Conservation (phyloP, 371 early-diverging fungal species). For the Rhizopus delemar region DNA sequence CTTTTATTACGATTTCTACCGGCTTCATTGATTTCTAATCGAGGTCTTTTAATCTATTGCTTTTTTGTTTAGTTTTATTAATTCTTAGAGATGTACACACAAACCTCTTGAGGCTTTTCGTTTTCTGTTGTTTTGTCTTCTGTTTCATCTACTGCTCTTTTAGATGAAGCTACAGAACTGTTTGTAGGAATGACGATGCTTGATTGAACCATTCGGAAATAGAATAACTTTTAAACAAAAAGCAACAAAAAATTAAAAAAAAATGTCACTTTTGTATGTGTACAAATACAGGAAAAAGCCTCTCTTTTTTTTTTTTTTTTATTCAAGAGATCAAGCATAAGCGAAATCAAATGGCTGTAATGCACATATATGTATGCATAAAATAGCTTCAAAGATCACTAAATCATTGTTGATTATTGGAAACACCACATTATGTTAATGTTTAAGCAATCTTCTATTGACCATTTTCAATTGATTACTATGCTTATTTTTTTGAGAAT, state of each 20-base stretch:
- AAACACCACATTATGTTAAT: too few species aligned
- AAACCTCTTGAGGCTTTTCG: constrained; percentile 6
- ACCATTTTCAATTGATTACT: too few species aligned
- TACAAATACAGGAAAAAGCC: neutral
- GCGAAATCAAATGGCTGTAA: neutral
- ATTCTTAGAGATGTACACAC: neutral
- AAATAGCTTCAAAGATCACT: too few species aligned
- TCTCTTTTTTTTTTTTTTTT: neutral
- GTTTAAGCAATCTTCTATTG: too few species aligned
- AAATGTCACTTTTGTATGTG: neutral
- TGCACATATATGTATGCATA: too few species aligned
- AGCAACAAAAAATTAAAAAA: neutral
- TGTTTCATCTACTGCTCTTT: constrained; percentile 1
- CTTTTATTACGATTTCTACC: constrained; percentile 52
- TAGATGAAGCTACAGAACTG: neutral
- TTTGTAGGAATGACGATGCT: constrained; percentile 17
- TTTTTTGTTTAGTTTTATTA: neutral
- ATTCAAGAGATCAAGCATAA: neutral
- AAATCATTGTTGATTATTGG: too few species aligned
- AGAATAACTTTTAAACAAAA: neutral
- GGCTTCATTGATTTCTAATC: constrained; percentile 29
- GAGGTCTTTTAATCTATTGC: constrained; percentile 32
- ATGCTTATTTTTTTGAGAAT: too few species aligned
- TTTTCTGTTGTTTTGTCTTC: neutral
- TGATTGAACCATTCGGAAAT: constrained; percentile 19